A percentile compares a stretch with the other conserved stretches of the same genome.
Conservation (phyloP, 306 rosid species). For the Castanopsis chinensis region DNA sequence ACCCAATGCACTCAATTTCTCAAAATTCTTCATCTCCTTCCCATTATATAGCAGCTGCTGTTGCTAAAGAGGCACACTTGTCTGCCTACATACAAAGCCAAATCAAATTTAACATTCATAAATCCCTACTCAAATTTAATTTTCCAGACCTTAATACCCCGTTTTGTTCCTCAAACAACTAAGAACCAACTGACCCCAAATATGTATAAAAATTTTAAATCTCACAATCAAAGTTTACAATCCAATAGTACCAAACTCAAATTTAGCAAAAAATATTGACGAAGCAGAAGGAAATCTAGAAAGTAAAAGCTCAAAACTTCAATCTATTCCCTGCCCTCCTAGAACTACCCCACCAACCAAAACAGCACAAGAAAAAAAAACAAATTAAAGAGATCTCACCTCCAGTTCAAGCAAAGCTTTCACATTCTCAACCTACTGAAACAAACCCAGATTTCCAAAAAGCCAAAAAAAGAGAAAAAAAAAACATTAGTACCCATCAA, state of each 20-base stretch:
- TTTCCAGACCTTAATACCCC: too few relatives aligned
- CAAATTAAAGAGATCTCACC: constrained; percentile 41
- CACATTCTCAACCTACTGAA: constrained; percentile 76
- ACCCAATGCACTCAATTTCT: constrained; percentile 72
- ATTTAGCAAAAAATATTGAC: not conserved
- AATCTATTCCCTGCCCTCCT: not conserved
- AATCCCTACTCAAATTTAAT: too few relatives aligned
- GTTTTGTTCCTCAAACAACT: not conserved
- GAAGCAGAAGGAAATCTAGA: not conserved
- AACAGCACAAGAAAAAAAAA: not conserved
- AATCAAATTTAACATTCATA: constrained; percentile 29
- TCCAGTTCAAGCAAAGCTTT: constrained; percentile 96
- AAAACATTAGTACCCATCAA: not conserved
- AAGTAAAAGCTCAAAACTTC: constrained; percentile 12
- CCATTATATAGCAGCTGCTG: constrained; percentile 89
- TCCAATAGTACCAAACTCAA: not conserved
- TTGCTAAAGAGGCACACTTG: constrained; percentile 73
- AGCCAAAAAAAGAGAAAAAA: constrained; percentile 11
- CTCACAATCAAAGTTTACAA: not conserved
- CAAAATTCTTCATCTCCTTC: constrained; percentile 65
- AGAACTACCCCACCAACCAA: constrained; percentile 4
- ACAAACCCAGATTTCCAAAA: not conserved
- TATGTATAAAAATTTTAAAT: not conserved
- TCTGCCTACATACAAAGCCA: constrained; percentile 42
- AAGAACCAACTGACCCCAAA: not conserved